These are phyloP conservation scores for Thielaviopsis populi DNA, from an alignment of 2,329 filamentous ascomycete species.

Conservation along the genomic window DNA sequence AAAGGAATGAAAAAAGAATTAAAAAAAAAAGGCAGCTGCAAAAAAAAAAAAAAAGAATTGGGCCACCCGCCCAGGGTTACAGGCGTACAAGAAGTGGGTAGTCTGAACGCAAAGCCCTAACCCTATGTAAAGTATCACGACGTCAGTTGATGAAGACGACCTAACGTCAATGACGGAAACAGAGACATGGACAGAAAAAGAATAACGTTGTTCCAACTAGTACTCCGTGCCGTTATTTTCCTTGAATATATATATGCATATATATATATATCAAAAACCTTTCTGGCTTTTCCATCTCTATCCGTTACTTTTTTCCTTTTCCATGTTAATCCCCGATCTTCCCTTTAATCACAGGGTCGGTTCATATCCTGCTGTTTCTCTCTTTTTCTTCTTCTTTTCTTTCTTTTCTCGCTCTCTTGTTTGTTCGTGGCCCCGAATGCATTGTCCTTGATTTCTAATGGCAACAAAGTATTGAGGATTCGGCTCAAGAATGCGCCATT, in stretches of 20 bases:
- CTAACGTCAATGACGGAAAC: neutral
- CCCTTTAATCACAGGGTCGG: neutral
- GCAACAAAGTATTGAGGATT: neutral
- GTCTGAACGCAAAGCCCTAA: neutral
- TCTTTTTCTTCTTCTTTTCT: too few relatives aligned
- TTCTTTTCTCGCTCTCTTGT: neutral
- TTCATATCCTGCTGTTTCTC: too few relatives aligned
- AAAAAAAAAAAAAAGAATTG: neutral
- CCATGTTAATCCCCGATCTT: neutral
- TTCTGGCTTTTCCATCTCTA: neutral
- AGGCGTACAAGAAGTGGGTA: conserved; percentile 1
- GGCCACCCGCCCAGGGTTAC: neutral
- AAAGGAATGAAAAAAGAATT: neutral
- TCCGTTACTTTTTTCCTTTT: neutral
- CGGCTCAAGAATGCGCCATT: neutral
- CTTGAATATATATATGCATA: too few relatives aligned
- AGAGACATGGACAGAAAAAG: neutral
- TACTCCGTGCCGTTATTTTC: neutral
- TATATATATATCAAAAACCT: too few relatives aligned
- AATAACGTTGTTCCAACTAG: too few relatives aligned
- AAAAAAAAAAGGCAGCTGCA: neutral
- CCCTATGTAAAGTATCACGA: neutral
- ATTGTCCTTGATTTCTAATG: neutral
- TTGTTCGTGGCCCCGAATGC: neutral
- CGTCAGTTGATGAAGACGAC: neutral